Evolutionary conservation across 2,329 filamentous ascomycete species (phyloP).

Genomic region (Penicillium digitatum): DNA sequence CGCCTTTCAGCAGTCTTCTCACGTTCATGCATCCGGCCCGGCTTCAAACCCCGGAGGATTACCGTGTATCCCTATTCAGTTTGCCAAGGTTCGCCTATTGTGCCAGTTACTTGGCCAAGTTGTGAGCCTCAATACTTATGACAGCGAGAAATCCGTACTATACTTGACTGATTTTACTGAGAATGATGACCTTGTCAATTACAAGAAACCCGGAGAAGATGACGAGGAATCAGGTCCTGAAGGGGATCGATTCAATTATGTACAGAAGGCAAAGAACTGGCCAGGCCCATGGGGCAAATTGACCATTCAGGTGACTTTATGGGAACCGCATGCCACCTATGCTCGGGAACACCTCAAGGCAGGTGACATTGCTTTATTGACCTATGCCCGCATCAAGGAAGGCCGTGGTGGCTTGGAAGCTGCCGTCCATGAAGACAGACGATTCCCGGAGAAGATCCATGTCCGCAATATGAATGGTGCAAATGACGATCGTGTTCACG

Average conservation of each 20-base stretch:
- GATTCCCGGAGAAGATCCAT: constrained; percentile 52
- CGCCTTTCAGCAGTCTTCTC: background rate
- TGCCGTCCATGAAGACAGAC: constrained; percentile 60
- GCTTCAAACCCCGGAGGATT: constrained; percentile 3
- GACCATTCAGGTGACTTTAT: constrained; percentile 69
- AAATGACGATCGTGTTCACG: constrained; percentile 49
- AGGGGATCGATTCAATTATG: constrained; percentile 57
- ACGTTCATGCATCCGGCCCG: constrained; percentile 10
- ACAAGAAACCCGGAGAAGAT: constrained; percentile 35
- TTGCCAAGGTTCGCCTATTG: constrained; percentile 56
- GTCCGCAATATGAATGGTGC: constrained; percentile 52
- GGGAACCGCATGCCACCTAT: constrained; percentile 60
- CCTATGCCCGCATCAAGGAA: constrained; percentile 68
- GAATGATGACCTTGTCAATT: constrained; percentile 61
- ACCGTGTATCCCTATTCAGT: constrained; percentile 59
- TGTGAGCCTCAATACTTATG: constrained; percentile 52
- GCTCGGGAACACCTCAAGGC: constrained; percentile 54
- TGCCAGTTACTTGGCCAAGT: constrained; percentile 70
- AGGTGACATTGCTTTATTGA: constrained; percentile 62
- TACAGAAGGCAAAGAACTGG: constrained; percentile 51
- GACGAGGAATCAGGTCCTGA: constrained; percentile 40
- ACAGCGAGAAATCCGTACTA: constrained; percentile 53
- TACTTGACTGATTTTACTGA: constrained; percentile 82
- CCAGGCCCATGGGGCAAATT: constrained; percentile 68
- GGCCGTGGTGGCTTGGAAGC: constrained; percentile 65